A percentile compares a stretch with the other conserved stretches of the same genome.
Evolutionary conservation across 345 rosid genomes (phyloP).

Genomic region (Odontarrhena argentea): DNA sequence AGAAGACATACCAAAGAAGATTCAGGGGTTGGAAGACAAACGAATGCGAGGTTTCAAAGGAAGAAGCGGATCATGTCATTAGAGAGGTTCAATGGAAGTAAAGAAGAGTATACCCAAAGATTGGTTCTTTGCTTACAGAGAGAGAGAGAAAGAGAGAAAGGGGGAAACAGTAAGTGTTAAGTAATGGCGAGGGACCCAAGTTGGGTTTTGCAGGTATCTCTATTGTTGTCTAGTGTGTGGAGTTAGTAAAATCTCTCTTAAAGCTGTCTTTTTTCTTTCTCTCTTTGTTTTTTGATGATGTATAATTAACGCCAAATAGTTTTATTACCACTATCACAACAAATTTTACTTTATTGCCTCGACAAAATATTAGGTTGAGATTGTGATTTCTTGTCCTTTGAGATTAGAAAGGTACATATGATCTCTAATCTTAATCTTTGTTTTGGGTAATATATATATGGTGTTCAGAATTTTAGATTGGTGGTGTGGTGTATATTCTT

Average conservation of each 20-base stretch:
- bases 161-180: slow-evolving; percentile 31
- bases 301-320: neutral
- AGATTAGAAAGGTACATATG: slow-evolving; percentile 9
- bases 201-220: slow-evolving; percentile 42
- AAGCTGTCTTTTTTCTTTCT: slow-evolving; percentile 27
- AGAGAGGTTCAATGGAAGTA: slow-evolving; percentile 15
- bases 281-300: neutral
- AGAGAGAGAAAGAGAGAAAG: slow-evolving; percentile 31
- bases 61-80: slow-evolving; percentile 19
- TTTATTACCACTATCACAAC: neutral
- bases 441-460: slow-evolving; percentile 28
- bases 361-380: slow-evolving; percentile 6
- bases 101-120: slow-evolving; percentile 31
- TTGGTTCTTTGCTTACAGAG: slow-evolving; percentile 38
- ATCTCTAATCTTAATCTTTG: neutral
- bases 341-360: slow-evolving; percentile 6
- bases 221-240: slow-evolving; percentile 31
- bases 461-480: neutral
- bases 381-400: slow-evolving; percentile 5
- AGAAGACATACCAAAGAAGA: slow-evolving; percentile 29
- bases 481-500: neutral
- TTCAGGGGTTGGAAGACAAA: slow-evolving; percentile 13
- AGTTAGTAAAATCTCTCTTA: slow-evolving; percentile 29
- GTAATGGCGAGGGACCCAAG: slow-evolving; percentile 40
- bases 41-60: slow-evolving; percentile 14